Evolutionary conservation across 208 protist genomes (phyloP).

Genomic region (Eutreptiella sp.): DNA sequence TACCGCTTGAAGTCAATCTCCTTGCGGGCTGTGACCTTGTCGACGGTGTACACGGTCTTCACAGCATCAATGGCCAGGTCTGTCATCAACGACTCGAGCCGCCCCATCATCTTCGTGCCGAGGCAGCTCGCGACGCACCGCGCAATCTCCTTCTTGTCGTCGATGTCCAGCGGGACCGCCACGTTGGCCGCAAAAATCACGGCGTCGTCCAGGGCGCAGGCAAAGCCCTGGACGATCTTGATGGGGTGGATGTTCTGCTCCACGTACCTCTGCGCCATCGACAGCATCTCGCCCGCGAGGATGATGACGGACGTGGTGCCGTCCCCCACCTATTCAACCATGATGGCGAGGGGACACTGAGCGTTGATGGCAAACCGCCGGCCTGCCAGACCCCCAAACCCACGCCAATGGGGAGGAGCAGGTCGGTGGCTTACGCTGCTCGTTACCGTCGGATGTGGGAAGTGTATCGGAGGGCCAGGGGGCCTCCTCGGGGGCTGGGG

Average conservation of each 20-base stretch:
- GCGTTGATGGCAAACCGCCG: too few species aligned
- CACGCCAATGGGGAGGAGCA: too few species aligned
- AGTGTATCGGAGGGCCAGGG: too few species aligned
- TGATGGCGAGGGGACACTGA: too few species aligned
- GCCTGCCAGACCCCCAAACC: too few species aligned
- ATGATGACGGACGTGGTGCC: slow-evolving; percentile 99
- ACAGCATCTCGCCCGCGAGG: slow-evolving; percentile 96
- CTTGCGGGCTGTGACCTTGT: slow-evolving; percentile 68
- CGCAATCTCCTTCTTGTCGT: slow-evolving; percentile 73
- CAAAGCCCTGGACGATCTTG: slow-evolving; percentile 95
- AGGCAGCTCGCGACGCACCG: slow-evolving; percentile 87
- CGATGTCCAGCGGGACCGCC: slow-evolving; percentile 82
- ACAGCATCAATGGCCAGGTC: slow-evolving; percentile 97
- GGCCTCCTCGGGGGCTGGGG: too few species aligned
- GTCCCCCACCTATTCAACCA: too few species aligned
- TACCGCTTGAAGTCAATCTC: slow-evolving; percentile 99
- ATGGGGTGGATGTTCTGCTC: slow-evolving; percentile 96
- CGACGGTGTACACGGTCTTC: slow-evolving; percentile 73
- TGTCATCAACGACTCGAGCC: slow-evolving; percentile 93
- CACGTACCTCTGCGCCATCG: slow-evolving; percentile 92
- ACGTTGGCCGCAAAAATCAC: slow-evolving; percentile 83
- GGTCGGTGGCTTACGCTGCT: too few species aligned
- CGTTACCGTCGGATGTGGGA: too few species aligned
- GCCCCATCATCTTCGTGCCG: slow-evolving; percentile 97
- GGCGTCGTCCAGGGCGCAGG: slow-evolving; percentile 90